A percentile compares a stretch with the other conserved stretches of the same genome.
Conservation (phyloP, 2,329 filamentous ascomycete species). For the Ophiocordyceps sinensis region DNA sequence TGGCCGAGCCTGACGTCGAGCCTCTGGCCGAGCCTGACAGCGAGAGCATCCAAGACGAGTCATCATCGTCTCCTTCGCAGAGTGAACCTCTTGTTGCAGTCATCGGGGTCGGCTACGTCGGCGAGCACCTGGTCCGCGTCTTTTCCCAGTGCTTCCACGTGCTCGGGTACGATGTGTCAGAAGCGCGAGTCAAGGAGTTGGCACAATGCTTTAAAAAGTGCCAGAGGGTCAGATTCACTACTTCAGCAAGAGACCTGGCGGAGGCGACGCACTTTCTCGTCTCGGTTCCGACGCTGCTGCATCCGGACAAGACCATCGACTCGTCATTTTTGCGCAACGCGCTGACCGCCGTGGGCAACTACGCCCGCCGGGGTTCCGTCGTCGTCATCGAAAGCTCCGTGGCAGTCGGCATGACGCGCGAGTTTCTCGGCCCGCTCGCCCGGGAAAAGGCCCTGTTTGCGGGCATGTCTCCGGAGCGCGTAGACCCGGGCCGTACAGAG, state of each 20-base stretch:
- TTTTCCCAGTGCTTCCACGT: slow-evolving; percentile 26
- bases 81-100: slow-evolving; percentile 26
- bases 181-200: slow-evolving; percentile 20
- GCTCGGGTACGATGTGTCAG: slow-evolving; percentile 33
- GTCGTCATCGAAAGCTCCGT: slow-evolving; percentile 40
- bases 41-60: no score
- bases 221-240: slow-evolving; percentile 21
- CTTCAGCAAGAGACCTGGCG: slow-evolving; percentile 20
- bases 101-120: slow-evolving; percentile 38
- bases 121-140: slow-evolving; percentile 29
- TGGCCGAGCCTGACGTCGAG: slow-evolving; percentile 1
- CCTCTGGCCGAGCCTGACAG: slow-evolving; percentile 2
- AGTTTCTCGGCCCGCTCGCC: slow-evolving; percentile 31
- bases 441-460: slow-evolving; percentile 24
- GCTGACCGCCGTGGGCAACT: slow-evolving; percentile 21
- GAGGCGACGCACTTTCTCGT: slow-evolving; percentile 36
- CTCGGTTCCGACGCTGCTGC: slow-evolving; percentile 35
- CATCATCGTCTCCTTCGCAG: no score
- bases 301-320: slow-evolving; percentile 30
- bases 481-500: slow-evolving; percentile 32
- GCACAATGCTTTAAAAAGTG: slow-evolving; percentile 11
- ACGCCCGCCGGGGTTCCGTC: slow-evolving; percentile 27
- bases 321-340: slow-evolving; percentile 30
- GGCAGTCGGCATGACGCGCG: slow-evolving; percentile 37
- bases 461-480: slow-evolving; percentile 37